These are phyloP conservation scores for Candida lessepsii DNA, from an alignment of 805 yeast genomes.

Conservation along the genomic window DNA sequence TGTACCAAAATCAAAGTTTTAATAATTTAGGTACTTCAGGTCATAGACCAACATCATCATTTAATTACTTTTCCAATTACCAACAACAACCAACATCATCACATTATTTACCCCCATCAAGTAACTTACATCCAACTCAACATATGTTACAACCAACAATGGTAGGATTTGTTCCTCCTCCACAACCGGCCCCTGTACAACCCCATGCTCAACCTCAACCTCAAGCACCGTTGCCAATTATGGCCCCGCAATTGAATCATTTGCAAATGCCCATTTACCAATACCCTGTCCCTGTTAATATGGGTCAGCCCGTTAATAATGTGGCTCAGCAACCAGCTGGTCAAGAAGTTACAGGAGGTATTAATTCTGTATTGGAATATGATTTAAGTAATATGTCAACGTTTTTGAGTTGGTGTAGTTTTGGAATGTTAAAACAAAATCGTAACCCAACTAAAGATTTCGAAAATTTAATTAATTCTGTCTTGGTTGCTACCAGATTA, in stretches of 20 bases:
- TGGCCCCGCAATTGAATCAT: conserved; percentile 10
- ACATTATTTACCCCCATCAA: conserved; percentile 17
- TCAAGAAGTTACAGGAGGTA: conserved; percentile 59
- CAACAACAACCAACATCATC: conserved; percentile 14
- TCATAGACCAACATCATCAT: conserved; percentile 33
- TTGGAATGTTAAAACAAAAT: conserved; percentile 59
- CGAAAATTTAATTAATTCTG: conserved; percentile 59
- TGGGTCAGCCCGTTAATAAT: neutral
- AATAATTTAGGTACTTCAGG: conserved; percentile 35
- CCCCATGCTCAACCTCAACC: neutral
- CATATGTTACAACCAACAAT: conserved; percentile 15
- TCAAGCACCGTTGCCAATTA: conserved; percentile 3
- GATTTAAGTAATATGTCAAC: conserved; percentile 76
- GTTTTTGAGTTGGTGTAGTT: conserved; percentile 73
- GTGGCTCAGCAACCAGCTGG: conserved; percentile 8
- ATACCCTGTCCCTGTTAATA: conserved; percentile 7
- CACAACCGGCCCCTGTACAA: conserved; percentile 5
- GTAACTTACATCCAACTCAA: conserved; percentile 3
- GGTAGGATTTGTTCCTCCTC: conserved; percentile 19
- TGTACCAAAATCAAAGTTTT: conserved; percentile 6
- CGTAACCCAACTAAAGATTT: conserved; percentile 48
- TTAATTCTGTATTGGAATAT: conserved; percentile 74
- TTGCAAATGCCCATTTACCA: conserved; percentile 8
- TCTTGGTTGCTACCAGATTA: conserved; percentile 81
- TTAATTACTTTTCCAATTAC: conserved; percentile 18